phyloP scores from a whole-genome alignment of 768 basidiomycete species.

The Tricholomella constricta region DNA sequence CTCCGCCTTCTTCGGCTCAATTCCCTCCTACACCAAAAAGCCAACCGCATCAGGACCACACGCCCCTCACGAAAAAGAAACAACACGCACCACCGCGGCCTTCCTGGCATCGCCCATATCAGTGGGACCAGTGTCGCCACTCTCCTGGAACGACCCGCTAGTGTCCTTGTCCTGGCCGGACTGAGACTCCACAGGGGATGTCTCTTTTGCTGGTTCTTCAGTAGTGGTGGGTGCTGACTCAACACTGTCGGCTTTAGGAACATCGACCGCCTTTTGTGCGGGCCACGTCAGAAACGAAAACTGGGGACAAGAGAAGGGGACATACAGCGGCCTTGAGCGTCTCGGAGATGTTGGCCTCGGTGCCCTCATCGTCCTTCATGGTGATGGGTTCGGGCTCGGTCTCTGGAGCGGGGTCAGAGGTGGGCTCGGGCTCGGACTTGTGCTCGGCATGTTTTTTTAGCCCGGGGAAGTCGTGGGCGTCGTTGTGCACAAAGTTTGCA shows the following conservation, averaged over 20 bases:
- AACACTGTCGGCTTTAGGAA: constrained; percentile 12
- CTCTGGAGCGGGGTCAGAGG: constrained; percentile 4
- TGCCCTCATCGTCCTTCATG: constrained; percentile 44
- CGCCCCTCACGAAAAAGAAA: too few relatives aligned
- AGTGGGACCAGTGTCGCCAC: constrained; percentile 24
- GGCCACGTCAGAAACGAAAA: background rate
- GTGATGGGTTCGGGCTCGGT: constrained; percentile 22
- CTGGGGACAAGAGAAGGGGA: background rate
- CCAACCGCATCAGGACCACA: background rate
- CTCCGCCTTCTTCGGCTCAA: constrained; percentile 21
- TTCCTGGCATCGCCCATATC: constrained; percentile 24
- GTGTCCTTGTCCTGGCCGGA: constrained; percentile 3
- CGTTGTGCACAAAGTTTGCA: constrained; percentile 33
- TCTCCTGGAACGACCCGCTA: constrained; percentile 21
- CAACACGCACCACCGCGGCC: constrained; percentile 26
- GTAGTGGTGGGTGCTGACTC: background rate
- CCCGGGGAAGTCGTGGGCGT: constrained; percentile 34
- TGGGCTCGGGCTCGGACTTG: constrained; percentile 17
- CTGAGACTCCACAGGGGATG: background rate
- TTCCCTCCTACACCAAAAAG: constrained; percentile 22
- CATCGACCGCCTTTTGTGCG: constrained; percentile 15
- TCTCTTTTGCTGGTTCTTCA: constrained; percentile 10
- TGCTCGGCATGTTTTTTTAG: constrained; percentile 16
- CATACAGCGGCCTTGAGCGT: constrained; percentile 29
- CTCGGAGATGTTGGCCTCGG: constrained; percentile 36